A percentile compares a stretch with the other conserved stretches of the same genome.
Conservation (phyloP, 2,329 filamentous ascomycete genomes). For the Aspergillus clavatus region DNA sequence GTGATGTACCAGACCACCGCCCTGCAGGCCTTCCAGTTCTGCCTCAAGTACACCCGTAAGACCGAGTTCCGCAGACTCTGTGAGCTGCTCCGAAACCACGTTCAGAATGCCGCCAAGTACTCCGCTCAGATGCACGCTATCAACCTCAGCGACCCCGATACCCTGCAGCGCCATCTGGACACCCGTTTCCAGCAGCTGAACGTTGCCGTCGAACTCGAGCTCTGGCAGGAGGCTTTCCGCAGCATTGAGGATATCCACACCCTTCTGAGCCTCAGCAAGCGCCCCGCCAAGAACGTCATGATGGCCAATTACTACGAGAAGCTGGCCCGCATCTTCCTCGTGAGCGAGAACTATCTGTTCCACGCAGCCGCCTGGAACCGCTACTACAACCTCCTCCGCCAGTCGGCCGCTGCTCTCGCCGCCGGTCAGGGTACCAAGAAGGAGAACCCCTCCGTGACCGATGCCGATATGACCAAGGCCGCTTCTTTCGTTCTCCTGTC, state of each 20-base stretch:
- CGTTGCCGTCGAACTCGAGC: conserved; percentile 92
- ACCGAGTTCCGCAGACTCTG: conserved; percentile 98
- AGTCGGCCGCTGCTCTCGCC: conserved; percentile 77
- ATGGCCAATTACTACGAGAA: conserved; percentile 99
- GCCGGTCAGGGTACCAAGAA: conserved; percentile 85
- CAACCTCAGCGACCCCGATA: conserved; percentile 96
- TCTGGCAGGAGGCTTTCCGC: conserved; percentile 99
- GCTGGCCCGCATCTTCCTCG: conserved; percentile 95
- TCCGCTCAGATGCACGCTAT: conserved; percentile 99
- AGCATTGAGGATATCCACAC: conserved; percentile 99
- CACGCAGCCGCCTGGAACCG: conserved; percentile 96
- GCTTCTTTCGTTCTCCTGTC: conserved; percentile 94
- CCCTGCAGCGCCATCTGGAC: conserved; percentile 92
- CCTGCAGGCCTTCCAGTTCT: conserved; percentile 98
- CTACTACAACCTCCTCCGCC: conserved; percentile 93
- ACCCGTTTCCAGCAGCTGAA: conserved; percentile 98
- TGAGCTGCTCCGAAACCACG: conserved; percentile 95
- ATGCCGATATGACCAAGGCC: conserved; percentile 86
- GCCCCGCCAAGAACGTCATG: conserved; percentile 97
- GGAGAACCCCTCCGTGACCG: conserved; percentile 84
- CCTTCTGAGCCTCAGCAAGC: conserved; percentile 93
- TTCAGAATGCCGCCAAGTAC: conserved; percentile 98
- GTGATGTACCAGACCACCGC: conserved; percentile 98
- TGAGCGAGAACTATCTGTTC: conserved; percentile 99
- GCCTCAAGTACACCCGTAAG: conserved; percentile 95